These are phyloP conservation scores for Pseudogymnoascus sp. DNA, from an alignment of 2,329 filamentous ascomycete genomes.

Conservation along the genomic window DNA sequence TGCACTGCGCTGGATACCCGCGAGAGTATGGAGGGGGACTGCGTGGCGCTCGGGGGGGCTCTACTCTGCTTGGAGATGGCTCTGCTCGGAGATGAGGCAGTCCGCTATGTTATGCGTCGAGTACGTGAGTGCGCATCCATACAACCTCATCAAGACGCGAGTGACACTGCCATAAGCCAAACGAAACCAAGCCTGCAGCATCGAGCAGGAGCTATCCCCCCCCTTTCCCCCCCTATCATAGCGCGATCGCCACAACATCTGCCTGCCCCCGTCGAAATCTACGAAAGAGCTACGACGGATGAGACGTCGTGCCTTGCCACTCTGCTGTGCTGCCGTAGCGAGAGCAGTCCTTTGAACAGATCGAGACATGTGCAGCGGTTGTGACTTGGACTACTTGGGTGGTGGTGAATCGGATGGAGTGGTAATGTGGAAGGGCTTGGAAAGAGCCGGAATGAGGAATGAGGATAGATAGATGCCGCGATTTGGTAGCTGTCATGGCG, in stretches of 20 bases:
- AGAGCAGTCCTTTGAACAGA: too few species aligned
- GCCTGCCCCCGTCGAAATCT: neutral
- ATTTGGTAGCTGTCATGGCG: too few species aligned
- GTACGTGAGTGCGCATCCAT: too few species aligned
- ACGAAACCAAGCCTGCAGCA: too few species aligned
- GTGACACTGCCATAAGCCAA: too few species aligned
- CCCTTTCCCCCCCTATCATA: neutral
- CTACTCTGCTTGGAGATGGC: neutral
- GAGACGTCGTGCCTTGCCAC: neutral
- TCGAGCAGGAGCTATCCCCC: neutral
- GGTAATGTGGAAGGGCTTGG: neutral
- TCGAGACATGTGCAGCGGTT: too few species aligned
- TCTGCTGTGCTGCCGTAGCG: too few species aligned
- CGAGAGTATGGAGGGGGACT: too few species aligned
- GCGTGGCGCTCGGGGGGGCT: neutral
- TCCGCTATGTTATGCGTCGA: too few species aligned
- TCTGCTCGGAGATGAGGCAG: neutral
- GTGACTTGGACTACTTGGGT: too few species aligned
- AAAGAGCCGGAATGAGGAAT: neutral
- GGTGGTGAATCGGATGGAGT: too few species aligned
- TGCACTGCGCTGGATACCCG: neutral
- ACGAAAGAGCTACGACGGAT: neutral
- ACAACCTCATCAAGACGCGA: neutral
- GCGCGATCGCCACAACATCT: neutral
- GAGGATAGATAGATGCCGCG: too few species aligned